Evolutionary conservation across 306 rosid genomes (phyloP).

Genomic region (Begonia masoniana): DNA sequence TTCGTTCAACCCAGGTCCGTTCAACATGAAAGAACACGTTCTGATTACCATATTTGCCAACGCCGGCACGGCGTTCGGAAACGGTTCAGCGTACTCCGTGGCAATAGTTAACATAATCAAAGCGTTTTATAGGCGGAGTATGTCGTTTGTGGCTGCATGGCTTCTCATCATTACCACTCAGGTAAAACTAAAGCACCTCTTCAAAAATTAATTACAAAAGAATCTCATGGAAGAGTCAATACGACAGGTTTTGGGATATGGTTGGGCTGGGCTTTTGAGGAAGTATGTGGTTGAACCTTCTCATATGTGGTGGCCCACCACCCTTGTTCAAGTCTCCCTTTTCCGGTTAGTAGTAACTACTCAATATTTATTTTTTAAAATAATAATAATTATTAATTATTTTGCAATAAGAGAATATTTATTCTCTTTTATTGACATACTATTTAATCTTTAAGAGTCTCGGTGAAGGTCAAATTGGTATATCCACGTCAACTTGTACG

Average conservation of each 20-base stretch:
- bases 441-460: too few relatives aligned
- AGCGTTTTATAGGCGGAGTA: conserved; percentile 41
- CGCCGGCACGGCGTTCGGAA: conserved; percentile 57
- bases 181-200: conserved; percentile 7
- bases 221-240: too few relatives aligned
- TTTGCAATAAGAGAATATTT: too few relatives aligned
- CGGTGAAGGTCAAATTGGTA: too few relatives aligned
- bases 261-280: conserved; percentile 60
- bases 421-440: too few relatives aligned
- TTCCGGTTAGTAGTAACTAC: conserved; percentile 20
- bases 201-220: neutral
- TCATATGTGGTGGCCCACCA: conserved; percentile 71
- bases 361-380: too few relatives aligned
- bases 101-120: conserved; percentile 45
- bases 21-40: conserved; percentile 78
- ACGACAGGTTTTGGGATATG: conserved; percentile 19
- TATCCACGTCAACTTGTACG: too few relatives aligned
- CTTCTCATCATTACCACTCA: conserved; percentile 62
- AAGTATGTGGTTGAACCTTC: conserved; percentile 64
- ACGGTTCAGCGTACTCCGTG: conserved; percentile 49
- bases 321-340: conserved; percentile 56
- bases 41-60: conserved; percentile 68
- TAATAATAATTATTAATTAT: too few relatives aligned
- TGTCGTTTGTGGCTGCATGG: conserved; percentile 49
- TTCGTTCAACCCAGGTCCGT: conserved; percentile 72